These are phyloP conservation scores for Monosporascus sp. DNA, from an alignment of 2,329 filamentous ascomycete species.

Conservation along the genomic window DNA sequence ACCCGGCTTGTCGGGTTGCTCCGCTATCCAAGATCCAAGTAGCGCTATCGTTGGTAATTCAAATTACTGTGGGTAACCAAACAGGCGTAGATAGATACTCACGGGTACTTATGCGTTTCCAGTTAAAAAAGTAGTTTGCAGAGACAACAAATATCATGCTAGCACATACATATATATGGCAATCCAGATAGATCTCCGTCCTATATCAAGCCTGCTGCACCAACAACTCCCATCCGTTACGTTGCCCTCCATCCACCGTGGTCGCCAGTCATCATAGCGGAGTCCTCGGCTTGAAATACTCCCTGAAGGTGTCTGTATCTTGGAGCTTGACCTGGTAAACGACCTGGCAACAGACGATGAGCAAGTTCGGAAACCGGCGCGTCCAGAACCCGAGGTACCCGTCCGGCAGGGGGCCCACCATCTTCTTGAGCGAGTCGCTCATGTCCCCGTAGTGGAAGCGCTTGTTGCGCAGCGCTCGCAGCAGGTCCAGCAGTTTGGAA, in stretches of 20 bases:
- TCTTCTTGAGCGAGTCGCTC: slow-evolving; percentile 65
- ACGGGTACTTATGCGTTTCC: too few species aligned
- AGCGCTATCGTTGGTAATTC: too few species aligned
- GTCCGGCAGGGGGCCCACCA: slow-evolving; percentile 68
- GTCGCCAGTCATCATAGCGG: slow-evolving; percentile 12
- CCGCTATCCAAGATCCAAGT: not conserved
- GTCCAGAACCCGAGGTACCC: slow-evolving; percentile 86
- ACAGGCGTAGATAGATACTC: too few species aligned
- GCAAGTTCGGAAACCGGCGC: slow-evolving; percentile 66
- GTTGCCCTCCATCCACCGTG: too few species aligned
- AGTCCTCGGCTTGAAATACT: slow-evolving; percentile 50
- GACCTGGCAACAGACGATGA: slow-evolving; percentile 74
- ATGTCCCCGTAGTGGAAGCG: slow-evolving; percentile 98
- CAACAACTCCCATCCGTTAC: too few species aligned
- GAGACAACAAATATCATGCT: too few species aligned
- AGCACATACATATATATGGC: too few species aligned
- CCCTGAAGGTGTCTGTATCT: slow-evolving; percentile 59
- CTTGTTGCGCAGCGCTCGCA: slow-evolving; percentile 90
- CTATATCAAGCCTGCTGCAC: too few species aligned
- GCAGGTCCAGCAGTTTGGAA: slow-evolving; percentile 72
- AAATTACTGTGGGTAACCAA: too few species aligned
- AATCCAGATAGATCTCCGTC: too few species aligned
- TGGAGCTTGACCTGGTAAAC: slow-evolving; percentile 62
- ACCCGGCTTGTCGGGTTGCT: not conserved
- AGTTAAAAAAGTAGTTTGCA: too few species aligned